These are phyloP conservation scores for Malus fusca DNA, from an alignment of 306 rosid genomes.

Conservation along the genomic window DNA sequence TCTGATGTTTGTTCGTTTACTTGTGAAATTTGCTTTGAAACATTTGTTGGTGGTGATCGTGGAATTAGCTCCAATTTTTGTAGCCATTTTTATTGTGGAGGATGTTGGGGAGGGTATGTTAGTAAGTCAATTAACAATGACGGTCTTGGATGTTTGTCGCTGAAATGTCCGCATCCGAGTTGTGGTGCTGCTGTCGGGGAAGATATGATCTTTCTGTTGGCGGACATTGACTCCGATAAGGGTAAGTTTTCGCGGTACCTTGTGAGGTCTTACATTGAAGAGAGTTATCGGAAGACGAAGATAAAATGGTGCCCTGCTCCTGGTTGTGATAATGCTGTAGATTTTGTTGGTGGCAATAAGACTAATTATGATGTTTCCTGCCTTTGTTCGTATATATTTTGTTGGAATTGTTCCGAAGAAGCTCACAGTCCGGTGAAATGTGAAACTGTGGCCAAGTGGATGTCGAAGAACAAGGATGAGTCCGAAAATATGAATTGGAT, in stretches of 20 bases:
- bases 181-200: conserved; percentile 69
- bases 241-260: conserved; percentile 60
- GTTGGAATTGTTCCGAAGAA: conserved; percentile 84
- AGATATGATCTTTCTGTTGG: conserved; percentile 53
- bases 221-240: conserved; percentile 31
- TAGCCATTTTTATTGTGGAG: conserved; percentile 69
- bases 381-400: conserved; percentile 58
- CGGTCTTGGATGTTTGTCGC: conserved; percentile 74
- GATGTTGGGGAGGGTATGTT: conserved; percentile 74
- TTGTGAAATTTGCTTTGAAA: conserved; percentile 77
- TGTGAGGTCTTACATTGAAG: conserved; percentile 69
- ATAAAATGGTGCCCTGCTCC: conserved; percentile 96
- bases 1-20: conserved; percentile 11
- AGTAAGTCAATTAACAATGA: conserved; percentile 55
- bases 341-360: conserved; percentile 48
- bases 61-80: conserved; percentile 52
- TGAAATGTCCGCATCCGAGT: conserved; percentile 75
- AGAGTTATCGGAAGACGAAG: conserved; percentile 50
- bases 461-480: conserved; percentile 60
- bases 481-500: conserved; percentile 85
- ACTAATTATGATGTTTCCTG: conserved; percentile 59
- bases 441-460: conserved; percentile 64
- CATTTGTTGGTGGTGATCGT: conserved; percentile 10
- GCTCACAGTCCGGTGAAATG: conserved; percentile 92
- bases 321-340: conserved; percentile 63